Evolutionary conservation across 306 rosid species (phyloP).

Genomic region (Malus sylvestris): DNA sequence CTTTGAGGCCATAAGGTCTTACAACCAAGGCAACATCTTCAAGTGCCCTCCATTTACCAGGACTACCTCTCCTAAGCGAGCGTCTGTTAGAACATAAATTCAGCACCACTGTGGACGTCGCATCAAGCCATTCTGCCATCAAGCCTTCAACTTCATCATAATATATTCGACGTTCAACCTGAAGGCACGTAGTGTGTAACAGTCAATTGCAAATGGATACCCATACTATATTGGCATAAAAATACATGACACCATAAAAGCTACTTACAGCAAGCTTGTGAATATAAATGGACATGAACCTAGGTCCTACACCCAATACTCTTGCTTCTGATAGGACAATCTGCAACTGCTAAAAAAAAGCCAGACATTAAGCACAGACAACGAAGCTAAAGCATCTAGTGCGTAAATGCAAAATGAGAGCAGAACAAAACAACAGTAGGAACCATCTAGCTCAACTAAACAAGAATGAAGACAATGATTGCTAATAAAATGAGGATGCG

Average conservation of each 20-base stretch:
- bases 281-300: constrained; percentile 82
- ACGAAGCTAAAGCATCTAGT: neutral
- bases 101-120: constrained; percentile 79
- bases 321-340: constrained; percentile 71
- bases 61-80: constrained; percentile 37
- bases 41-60: constrained; percentile 57
- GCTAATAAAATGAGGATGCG: neutral
- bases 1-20: constrained; percentile 43
- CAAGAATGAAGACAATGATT: neutral
- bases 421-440: neutral
- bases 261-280: constrained; percentile 79
- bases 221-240: neutral
- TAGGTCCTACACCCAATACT: constrained; percentile 83
- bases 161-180: constrained; percentile 82
- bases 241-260: neutral
- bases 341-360: constrained; percentile 33
- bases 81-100: constrained; percentile 41
- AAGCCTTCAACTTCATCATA: constrained; percentile 83
- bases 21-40: constrained; percentile 56
- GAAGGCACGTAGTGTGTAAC: constrained; percentile 8
- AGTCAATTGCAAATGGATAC: neutral
- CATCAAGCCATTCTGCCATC: constrained; percentile 72
- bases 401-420: neutral
- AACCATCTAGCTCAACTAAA: neutral
- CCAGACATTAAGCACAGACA: constrained; percentile 12